These are phyloP conservation scores for Aspergillus panamensis DNA, from an alignment of 495 filamentous ascomycete genomes.

Conservation along the genomic window DNA sequence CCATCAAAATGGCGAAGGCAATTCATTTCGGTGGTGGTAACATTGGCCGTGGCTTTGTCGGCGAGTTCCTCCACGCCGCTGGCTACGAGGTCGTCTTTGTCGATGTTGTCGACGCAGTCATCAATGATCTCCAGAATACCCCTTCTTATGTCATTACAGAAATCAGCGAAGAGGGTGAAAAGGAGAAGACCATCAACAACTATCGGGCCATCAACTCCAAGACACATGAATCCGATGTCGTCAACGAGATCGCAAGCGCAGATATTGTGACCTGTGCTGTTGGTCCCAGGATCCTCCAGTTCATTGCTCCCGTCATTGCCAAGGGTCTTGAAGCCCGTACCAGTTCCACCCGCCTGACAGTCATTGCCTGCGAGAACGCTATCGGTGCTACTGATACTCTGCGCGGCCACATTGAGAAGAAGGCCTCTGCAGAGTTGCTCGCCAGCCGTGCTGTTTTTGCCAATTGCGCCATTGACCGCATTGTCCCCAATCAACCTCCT, in stretches of 20 bases:
- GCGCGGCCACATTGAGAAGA: conserved; percentile 73
- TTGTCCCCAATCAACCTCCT: conserved; percentile 82
- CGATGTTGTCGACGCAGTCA: conserved; percentile 81
- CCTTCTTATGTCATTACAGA: conserved; percentile 87
- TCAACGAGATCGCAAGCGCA: conserved; percentile 80
- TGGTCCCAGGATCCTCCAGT: conserved; percentile 91
- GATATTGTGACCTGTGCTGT: conserved; percentile 95
- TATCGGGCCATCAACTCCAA: conserved; percentile 95
- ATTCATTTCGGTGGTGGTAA: conserved; percentile 94
- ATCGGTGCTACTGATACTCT: conserved; percentile 88
- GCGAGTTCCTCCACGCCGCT: conserved; percentile 69
- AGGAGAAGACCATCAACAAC: conserved; percentile 78
- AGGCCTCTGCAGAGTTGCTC: conserved; percentile 57
- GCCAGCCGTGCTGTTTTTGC: conserved; percentile 73
- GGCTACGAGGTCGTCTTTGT: conserved; percentile 91
- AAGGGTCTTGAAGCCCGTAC: conserved; percentile 80
- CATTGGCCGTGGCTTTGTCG: conserved; percentile 71
- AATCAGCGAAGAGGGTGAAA: conserved; percentile 81
- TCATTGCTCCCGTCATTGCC: conserved; percentile 89
- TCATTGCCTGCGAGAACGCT: conserved; percentile 97
- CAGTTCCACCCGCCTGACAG: conserved; percentile 68
- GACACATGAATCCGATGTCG: conserved; percentile 70
- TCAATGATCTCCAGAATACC: conserved; percentile 68
- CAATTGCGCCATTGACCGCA: conserved; percentile 97
- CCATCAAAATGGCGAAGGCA: conserved; percentile 59